Evolutionary conservation across 108 stramenopile species (phyloP), one percentile per base, ranked within the genome.

Genomic region (Fistulifera pelliculosa): DNA sequence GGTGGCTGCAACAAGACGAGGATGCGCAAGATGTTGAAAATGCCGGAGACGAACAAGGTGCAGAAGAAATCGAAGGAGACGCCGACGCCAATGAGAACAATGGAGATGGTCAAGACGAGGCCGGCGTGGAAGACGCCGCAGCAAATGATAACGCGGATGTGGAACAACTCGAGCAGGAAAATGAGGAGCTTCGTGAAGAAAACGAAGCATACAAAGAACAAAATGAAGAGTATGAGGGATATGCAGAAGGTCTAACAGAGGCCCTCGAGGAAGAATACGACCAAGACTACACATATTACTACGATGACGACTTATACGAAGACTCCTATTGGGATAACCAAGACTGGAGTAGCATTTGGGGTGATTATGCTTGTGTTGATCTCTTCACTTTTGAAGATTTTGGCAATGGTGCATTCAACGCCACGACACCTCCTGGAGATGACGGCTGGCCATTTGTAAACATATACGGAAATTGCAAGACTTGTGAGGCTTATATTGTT

Each of bases 331-430:
- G 74, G 74, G 12, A 26, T 13, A 25, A 38, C n/a, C 64, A 69
- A 47, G 58, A 69, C 39, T 75, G 74, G 74, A 62, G 66, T 51
- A 62, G 55, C 21, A 61, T 54, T n/a, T 75, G 74, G 74, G 74
- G 69, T 31, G 65, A 75, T 56, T 72, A 65, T 49, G 61, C 60
- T 31, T 74, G 70, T 49, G 52, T 63, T 28, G 76, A 72, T 58
- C 31, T 81, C 27, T 76, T 73, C 56, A 72, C 76, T 41, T 25
- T 38, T 19, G 74, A 75, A 31, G 40, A 23, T 0, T 62, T 58
- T 27, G 65, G 70, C 26, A 15, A 35, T 1, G 42, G 38, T 8
- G 52, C 18, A 12, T 35, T 6, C 31, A 35, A 35, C 31, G 31
- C 31, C 6, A 35, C 31, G 8, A 35, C 31, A 35, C 61, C 65